Evolutionary conservation across 768 basidiomycete species (phyloP).

Genomic region (Termitomyces heimii): DNA sequence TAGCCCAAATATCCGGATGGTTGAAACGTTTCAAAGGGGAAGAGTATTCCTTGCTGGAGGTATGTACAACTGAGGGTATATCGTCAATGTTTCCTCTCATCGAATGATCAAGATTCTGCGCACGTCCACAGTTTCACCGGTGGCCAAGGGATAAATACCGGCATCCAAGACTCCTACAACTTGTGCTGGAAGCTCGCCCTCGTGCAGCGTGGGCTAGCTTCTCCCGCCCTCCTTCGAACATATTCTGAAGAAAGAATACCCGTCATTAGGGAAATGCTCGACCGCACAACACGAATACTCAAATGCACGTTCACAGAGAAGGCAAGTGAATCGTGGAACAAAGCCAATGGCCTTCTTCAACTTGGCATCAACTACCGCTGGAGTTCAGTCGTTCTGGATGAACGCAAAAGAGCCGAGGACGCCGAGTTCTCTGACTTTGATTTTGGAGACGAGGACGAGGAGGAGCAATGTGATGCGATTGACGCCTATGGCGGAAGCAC

Average conservation of each 20-base stretch:
- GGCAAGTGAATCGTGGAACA: constrained; percentile 13
- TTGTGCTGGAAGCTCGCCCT: constrained; percentile 40
- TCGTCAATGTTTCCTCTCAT: neutral
- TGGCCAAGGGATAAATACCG: constrained; percentile 26
- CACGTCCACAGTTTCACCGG: constrained; percentile 41
- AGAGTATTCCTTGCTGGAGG: constrained; percentile 47
- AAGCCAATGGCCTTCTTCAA: constrained; percentile 24
- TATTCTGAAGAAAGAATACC: constrained; percentile 41
- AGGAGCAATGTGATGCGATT: constrained; percentile 8
- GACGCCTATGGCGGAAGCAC: constrained; percentile 18
- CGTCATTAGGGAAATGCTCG: constrained; percentile 39
- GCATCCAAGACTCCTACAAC: constrained; percentile 27
- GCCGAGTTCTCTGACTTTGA: constrained; percentile 9
- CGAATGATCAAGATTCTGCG: constrained; percentile 33
- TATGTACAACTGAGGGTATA: constrained; percentile 10
- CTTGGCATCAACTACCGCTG: constrained; percentile 51
- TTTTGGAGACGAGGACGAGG: constrained; percentile 7
- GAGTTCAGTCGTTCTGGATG: constrained; percentile 43
- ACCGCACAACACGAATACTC: constrained; percentile 26
- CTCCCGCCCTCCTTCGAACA: constrained; percentile 28
- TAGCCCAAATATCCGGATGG: constrained; percentile 46
- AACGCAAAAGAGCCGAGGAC: constrained; percentile 16
- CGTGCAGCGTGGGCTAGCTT: constrained; percentile 30
- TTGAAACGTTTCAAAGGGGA: constrained; percentile 31
- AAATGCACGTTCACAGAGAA: constrained; percentile 16